A percentile compares a stretch with the other conserved stretches of the same genome.
Evolutionary conservation across 1,284 basidiomycete species (phyloP).

Genomic region (Athelia psychrophila): DNA sequence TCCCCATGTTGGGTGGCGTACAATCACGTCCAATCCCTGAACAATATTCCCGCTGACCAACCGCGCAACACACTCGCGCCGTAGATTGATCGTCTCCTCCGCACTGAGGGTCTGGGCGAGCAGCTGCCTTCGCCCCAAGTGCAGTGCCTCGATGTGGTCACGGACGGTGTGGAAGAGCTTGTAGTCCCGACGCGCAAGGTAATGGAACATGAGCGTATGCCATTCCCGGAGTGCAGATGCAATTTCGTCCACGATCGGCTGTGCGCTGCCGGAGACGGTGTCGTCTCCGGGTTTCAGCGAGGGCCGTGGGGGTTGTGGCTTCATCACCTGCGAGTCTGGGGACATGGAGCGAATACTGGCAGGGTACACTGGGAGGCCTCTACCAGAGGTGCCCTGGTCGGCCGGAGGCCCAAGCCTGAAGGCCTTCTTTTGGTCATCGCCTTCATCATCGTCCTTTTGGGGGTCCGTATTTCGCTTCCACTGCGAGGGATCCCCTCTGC

Average conservation of each 20-base stretch:
- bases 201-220: slow-evolving; percentile 89
- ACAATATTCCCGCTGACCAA: slow-evolving; percentile 91
- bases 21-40: slow-evolving; percentile 93
- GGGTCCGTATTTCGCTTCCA: slow-evolving; percentile 60
- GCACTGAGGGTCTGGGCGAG: slow-evolving; percentile 85
- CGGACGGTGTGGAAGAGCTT: slow-evolving; percentile 84
- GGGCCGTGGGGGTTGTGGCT: slow-evolving; percentile 88
- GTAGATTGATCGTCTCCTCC: slow-evolving; percentile 83
- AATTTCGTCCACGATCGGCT: slow-evolving; percentile 96
- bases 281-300: slow-evolving; percentile 92
- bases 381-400: slow-evolving; percentile 67
- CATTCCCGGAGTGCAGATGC: slow-evolving; percentile 95
- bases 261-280: slow-evolving; percentile 75
- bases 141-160: slow-evolving; percentile 89
- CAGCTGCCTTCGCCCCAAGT: slow-evolving; percentile 86
- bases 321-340: slow-evolving; percentile 63
- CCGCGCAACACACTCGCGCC: slow-evolving; percentile 84
- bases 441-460: slow-evolving; percentile 75
- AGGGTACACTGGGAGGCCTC: slow-evolving; percentile 65
- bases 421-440: slow-evolving; percentile 43
- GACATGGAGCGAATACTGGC: slow-evolving; percentile 65
- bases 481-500: slow-evolving; percentile 34
- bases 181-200: slow-evolving; percentile 89
- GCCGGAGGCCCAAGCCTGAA: slow-evolving; percentile 72
- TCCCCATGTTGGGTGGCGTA: slow-evolving; percentile 90